Percentiles rank a stretch among this genome's conserved stretches.
Conservation (phyloP, 2,329 filamentous ascomycete species). For the Xylaria sp. region DNA sequence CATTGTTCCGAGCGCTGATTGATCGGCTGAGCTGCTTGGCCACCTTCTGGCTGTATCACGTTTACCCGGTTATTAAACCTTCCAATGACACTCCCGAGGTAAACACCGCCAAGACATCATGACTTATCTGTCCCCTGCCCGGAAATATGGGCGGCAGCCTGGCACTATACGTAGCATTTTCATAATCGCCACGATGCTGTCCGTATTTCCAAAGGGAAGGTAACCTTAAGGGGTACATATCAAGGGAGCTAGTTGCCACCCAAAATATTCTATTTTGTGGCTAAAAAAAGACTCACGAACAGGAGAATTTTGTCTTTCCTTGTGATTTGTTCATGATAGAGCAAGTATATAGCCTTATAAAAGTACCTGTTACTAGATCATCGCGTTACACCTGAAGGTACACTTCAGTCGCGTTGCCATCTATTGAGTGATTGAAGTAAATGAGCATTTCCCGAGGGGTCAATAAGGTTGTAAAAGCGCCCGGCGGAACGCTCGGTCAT, state of each 20-base stretch:
- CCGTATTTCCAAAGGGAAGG: slow-evolving; percentile 21
- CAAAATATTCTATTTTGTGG: neutral
- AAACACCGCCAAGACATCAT: slow-evolving; percentile 41
- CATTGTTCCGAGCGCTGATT: slow-evolving; percentile 46
- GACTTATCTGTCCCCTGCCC: slow-evolving; percentile 23
- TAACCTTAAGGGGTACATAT: slow-evolving; percentile 11
- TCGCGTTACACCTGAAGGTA: neutral
- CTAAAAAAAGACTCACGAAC: neutral
- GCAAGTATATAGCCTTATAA: slow-evolving; percentile 15
- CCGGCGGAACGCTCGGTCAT: slow-evolving; percentile 31
- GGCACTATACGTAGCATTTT: slow-evolving; percentile 8
- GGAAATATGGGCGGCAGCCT: slow-evolving; percentile 22
- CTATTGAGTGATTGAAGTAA: slow-evolving; percentile 10
- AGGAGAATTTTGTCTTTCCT: neutral
- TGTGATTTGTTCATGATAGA: neutral
- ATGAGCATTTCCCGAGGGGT: slow-evolving; percentile 21
- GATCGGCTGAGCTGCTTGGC: slow-evolving; percentile 42
- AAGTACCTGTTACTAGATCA: neutral
- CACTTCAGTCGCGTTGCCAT: neutral
- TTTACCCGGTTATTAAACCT: slow-evolving; percentile 49
- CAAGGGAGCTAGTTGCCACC: neutral
- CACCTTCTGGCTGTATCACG: slow-evolving; percentile 47
- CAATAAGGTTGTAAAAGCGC: neutral
- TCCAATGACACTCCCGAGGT: slow-evolving; percentile 45
- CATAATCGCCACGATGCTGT: slow-evolving; percentile 7